Evolutionary conservation across 2,329 filamentous ascomycete genomes (phyloP).

Genomic region (Cladophialophora carrionii): DNA sequence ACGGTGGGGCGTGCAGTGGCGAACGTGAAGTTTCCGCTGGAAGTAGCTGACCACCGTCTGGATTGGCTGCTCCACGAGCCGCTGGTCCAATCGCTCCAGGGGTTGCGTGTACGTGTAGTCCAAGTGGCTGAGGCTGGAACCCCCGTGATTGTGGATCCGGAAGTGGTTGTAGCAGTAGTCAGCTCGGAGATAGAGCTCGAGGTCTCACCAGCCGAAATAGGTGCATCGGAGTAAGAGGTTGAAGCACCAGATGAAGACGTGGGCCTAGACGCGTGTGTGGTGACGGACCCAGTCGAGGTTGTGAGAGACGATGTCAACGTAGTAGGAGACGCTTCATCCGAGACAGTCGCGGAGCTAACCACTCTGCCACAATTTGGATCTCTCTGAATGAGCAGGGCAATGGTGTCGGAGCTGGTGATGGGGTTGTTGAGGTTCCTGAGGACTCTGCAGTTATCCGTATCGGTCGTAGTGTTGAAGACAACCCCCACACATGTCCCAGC

Average conservation of each 20-base stretch:
- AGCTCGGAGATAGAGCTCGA: background rate
- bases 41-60: constrained; percentile 1
- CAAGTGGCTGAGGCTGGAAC: background rate
- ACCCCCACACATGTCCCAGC: constrained; percentile 22
- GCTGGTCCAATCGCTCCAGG: background rate
- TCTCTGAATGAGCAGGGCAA: constrained; percentile 16
- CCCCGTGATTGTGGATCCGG: background rate
- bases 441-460: constrained; percentile 23
- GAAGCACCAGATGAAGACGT: background rate
- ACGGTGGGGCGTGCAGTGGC: constrained; percentile 5
- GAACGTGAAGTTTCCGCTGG: background rate
- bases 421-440: constrained; percentile 16
- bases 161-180: background rate
- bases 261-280: background rate
- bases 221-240: background rate
- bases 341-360: constrained; percentile 6
- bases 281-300: constrained; percentile 1
- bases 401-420: constrained; percentile 6
- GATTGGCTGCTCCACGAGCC: constrained; percentile 9
- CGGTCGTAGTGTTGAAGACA: constrained; percentile 20
- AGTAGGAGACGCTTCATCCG: constrained; percentile 7
- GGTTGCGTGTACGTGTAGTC: background rate
- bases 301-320: constrained; percentile 1
- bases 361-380: constrained; percentile 21
- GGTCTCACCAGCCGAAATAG: background rate